Conservation (phyloP, 345 rosid species). For the Camelina neglecta region DNA sequence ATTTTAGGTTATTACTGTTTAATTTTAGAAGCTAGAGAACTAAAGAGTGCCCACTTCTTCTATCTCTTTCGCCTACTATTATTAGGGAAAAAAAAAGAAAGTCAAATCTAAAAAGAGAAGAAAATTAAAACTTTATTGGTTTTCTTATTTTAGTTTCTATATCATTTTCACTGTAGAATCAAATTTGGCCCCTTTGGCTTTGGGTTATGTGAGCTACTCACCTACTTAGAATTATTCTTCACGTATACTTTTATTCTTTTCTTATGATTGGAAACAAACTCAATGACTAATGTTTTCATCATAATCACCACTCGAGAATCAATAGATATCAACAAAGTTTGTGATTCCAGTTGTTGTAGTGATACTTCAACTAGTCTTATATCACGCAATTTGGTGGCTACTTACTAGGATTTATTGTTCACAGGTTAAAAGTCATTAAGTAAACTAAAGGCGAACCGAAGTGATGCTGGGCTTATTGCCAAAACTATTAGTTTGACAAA, state of each 20-base stretch:
- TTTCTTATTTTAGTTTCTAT: slow-evolving; percentile 28
- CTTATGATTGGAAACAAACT: slow-evolving; percentile 38
- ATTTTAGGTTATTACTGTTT: slow-evolving; percentile 23
- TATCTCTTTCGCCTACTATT: slow-evolving; percentile 36
- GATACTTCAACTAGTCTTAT: slow-evolving; percentile 34
- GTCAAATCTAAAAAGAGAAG: slow-evolving; percentile 25
- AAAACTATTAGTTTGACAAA: no score
- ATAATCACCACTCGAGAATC: slow-evolving; percentile 33
- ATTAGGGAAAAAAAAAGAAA: not conserved
- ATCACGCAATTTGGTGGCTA: slow-evolving; percentile 24
- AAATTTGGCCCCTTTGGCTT: slow-evolving; percentile 24
- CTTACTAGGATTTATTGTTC: slow-evolving; percentile 10
- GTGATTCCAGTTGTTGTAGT: slow-evolving; percentile 32
- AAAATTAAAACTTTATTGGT: not conserved
- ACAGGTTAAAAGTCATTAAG: not conserved
- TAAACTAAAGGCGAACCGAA: no score
- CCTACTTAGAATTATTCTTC: slow-evolving; percentile 48
- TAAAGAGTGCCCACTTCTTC: slow-evolving; percentile 43
- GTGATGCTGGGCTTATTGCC: no score
- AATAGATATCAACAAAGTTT: slow-evolving; percentile 31
- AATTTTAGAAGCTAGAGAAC: slow-evolving; percentile 36
- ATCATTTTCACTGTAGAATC: slow-evolving; percentile 42
- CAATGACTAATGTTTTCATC: slow-evolving; percentile 30
- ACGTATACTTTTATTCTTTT: slow-evolving; percentile 46
- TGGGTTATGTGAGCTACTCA: slow-evolving; percentile 26